Conservation (phyloP, 1,139 yeast species). For the Candida buenavistaensis region DNA sequence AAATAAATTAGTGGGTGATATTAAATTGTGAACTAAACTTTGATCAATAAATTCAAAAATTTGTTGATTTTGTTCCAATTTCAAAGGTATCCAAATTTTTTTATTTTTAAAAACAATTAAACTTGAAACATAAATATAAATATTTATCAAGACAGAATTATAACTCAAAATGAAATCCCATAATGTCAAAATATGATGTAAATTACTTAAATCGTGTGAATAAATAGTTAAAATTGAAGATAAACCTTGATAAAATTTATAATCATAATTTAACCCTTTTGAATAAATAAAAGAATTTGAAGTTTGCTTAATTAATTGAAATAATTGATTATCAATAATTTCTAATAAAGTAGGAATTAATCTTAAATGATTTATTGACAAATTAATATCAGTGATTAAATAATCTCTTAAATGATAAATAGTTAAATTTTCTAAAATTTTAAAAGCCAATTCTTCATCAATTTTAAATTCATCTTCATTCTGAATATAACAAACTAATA, state of each 20-base stretch:
- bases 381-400: slow-evolving; percentile 70
- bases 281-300: slow-evolving; percentile 27
- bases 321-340: slow-evolving; percentile 51
- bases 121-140: slow-evolving; percentile 61
- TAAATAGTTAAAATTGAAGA: slow-evolving; percentile 78
- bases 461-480: slow-evolving; percentile 18
- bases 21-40: slow-evolving; percentile 45
- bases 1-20: slow-evolving; percentile 37
- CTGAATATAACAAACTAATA: slow-evolving; percentile 46
- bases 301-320: slow-evolving; percentile 44
- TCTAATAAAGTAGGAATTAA: slow-evolving; percentile 64
- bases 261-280: slow-evolving; percentile 37
- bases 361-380: slow-evolving; percentile 63
- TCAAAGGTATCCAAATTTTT: slow-evolving; percentile 33
- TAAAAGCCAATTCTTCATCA: slow-evolving; percentile 43
- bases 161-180: slow-evolving; percentile 65
- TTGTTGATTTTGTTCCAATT: slow-evolving; percentile 14
- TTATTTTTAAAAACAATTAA: slow-evolving; percentile 38
- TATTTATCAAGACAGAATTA: slow-evolving; percentile 38
- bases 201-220: slow-evolving; percentile 65
- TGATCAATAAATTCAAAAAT: slow-evolving; percentile 28
- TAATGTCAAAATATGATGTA: slow-evolving; percentile 50
- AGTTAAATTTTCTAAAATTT: slow-evolving; percentile 57
- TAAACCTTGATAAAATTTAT: slow-evolving; percentile 58
- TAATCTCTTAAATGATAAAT: slow-evolving; percentile 74